A percentile compares a stretch with the other conserved stretches of the same genome.
These are phyloP conservation scores for Fraxinus velutina DNA, from an alignment of 305 asterid genomes.

Conservation along the genomic window DNA sequence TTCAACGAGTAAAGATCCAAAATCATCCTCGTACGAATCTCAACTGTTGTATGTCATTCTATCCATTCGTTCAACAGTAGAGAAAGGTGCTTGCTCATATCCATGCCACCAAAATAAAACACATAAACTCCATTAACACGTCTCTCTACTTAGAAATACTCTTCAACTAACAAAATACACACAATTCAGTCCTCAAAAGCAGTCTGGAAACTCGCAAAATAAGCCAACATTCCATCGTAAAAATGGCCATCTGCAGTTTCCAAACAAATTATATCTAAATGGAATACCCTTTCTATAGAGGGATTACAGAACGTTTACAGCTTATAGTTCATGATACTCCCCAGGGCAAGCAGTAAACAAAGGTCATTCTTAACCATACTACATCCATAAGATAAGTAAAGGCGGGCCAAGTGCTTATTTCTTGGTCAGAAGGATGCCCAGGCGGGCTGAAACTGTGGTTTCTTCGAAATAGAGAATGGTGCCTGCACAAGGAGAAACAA, in stretches of 20 bases:
- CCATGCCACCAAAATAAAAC: background rate
- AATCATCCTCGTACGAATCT: background rate
- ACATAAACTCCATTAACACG: background rate
- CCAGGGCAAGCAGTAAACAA: conserved; percentile 12
- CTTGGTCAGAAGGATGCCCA: conserved; percentile 2
- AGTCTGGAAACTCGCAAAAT: background rate
- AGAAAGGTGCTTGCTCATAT: background rate
- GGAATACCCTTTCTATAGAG: conserved; percentile 19
- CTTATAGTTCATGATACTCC: conserved; percentile 17
- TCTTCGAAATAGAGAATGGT: conserved; percentile 12
- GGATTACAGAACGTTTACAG: conserved; percentile 11
- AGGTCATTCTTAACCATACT: conserved; percentile 20
- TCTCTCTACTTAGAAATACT: background rate
- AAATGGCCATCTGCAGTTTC: background rate
- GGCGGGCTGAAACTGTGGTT: conserved; percentile 19
- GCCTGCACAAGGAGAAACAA: conserved; percentile 25
- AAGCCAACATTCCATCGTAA: background rate
- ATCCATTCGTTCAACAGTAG: background rate
- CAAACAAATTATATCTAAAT: conserved; percentile 36
- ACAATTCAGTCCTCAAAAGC: background rate
- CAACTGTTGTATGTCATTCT: background rate
- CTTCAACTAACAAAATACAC: background rate
- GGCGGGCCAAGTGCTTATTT: conserved; percentile 23
- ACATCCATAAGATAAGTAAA: conserved; percentile 11
- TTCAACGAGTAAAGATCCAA: background rate